These are phyloP conservation scores for Linderniella brevidens DNA, from an alignment of 257 asterid species.

Conservation along the genomic window DNA sequence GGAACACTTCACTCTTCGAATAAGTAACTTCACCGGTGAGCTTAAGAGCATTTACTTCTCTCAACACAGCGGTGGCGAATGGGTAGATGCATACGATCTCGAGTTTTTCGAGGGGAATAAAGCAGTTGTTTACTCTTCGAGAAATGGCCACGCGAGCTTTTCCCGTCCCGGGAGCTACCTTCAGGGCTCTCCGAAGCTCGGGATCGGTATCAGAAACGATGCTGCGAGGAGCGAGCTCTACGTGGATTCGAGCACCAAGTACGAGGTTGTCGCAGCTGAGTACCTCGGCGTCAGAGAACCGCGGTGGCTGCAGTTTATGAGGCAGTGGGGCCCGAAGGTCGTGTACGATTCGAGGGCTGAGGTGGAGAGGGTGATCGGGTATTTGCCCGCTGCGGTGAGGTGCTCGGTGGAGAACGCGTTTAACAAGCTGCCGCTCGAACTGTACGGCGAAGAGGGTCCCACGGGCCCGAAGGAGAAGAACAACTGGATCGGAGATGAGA, in stretches of 20 bases:
- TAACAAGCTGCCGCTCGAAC: conserved; percentile 57
- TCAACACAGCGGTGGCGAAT: conserved; percentile 88
- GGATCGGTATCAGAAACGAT: conserved; percentile 81
- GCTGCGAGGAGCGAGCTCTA: conserved; percentile 28
- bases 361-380: conserved; percentile 32
- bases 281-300: conserved; percentile 66
- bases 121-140: conserved; percentile 57
- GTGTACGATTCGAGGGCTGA: conserved; percentile 55
- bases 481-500: conserved; percentile 90
- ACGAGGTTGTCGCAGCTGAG: conserved; percentile 75
- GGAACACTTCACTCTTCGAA: conserved; percentile 88
- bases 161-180: conserved; percentile 71
- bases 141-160: conserved; percentile 72
- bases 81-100: conserved; percentile 60
- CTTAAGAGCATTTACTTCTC: conserved; percentile 79
- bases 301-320: conserved; percentile 69
- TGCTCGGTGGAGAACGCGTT: conserved; percentile 25
- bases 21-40: conserved; percentile 82
- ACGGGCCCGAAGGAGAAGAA: conserved; percentile 97
- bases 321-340: conserved; percentile 78
- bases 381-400: conserved; percentile 36
- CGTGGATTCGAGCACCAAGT: conserved; percentile 57
- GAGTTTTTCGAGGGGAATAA: conserved; percentile 73
- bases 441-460: conserved; percentile 85
- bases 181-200: conserved; percentile 74